Evolutionary conservation across 2,329 filamentous ascomycete genomes (phyloP).

Genomic region (Chaetomium globosum): DNA sequence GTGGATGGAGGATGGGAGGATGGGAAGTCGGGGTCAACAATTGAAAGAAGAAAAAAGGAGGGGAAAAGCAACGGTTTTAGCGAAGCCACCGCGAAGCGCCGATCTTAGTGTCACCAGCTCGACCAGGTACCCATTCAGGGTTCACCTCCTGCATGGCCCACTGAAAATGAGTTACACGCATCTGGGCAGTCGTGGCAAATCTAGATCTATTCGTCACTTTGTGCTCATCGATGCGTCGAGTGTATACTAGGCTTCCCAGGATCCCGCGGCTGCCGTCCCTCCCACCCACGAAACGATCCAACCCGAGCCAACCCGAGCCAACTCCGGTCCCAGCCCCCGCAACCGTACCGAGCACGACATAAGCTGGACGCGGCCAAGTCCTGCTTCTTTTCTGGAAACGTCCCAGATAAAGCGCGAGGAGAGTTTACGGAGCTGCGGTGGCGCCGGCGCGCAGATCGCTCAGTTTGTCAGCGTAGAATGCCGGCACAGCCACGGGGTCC

Average conservation of each 20-base stretch:
- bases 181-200: background rate
- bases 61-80: background rate
- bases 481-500: slow-evolving; percentile 69
- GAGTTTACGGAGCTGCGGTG: background rate
- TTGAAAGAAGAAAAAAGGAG: background rate
- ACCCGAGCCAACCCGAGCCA: background rate
- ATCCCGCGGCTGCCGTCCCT: slow-evolving; percentile 1
- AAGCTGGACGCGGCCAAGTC: background rate
- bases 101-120: background rate
- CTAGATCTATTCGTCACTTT: slow-evolving; percentile 4
- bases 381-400: background rate
- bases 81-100: background rate
- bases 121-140: background rate
- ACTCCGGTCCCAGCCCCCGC: background rate
- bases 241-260: too few species aligned
- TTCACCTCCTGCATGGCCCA: background rate
- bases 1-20: background rate
- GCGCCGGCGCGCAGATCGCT: slow-evolving; percentile 63
- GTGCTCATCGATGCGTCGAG: background rate
- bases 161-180: slow-evolving; percentile 2
- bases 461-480: slow-evolving; percentile 81
- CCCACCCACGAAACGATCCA: background rate
- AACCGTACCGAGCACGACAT: background rate
- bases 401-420: background rate
- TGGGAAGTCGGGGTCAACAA: background rate